Percentiles rank a stretch among this genome's conserved stretches.
Conservation (phyloP, 805 yeast species). For the Yamadazyma insecticola region DNA sequence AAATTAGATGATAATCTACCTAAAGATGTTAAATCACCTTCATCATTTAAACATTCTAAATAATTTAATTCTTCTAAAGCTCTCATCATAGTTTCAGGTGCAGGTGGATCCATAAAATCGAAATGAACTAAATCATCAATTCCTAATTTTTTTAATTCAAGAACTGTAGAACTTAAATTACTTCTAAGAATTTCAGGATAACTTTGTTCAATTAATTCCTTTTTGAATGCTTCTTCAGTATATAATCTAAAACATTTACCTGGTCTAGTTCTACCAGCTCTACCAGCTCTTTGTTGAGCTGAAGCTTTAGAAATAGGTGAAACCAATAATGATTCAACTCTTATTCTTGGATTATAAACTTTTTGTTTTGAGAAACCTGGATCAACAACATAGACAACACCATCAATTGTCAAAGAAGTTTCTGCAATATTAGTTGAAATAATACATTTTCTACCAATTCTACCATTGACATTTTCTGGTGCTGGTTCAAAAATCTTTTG, state of each 20-base stretch:
- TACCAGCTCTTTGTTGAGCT: constrained; percentile 98
- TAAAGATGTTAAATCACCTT: constrained; percentile 82
- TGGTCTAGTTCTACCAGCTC: constrained; percentile 99
- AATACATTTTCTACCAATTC: constrained; percentile 93
- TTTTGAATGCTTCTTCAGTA: constrained; percentile 94
- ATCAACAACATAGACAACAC: constrained; percentile 94
- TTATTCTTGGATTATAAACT: constrained; percentile 91
- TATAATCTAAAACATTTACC: constrained; percentile 96
- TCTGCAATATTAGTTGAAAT: constrained; percentile 95
- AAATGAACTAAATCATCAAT: constrained; percentile 95
- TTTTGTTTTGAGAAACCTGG: constrained; percentile 97
- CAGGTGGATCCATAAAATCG: constrained; percentile 99
- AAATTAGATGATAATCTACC: constrained; percentile 90
- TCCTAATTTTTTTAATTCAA: constrained; percentile 90
- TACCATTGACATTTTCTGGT: constrained; percentile 70
- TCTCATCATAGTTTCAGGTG: constrained; percentile 99
- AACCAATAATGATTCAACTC: constrained; percentile 91
- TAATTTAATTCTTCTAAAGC: constrained; percentile 94
- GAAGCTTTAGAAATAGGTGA: constrained; percentile 97
- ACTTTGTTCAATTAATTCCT: constrained; percentile 90
- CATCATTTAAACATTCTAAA: constrained; percentile 83
- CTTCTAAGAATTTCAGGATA: constrained; percentile 93
- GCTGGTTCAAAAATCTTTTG: constrained; percentile 92
- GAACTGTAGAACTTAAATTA: constrained; percentile 84
- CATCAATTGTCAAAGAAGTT: constrained; percentile 95